A percentile compares a stretch with the other conserved stretches of the same genome.
Conservation (phyloP, 176 grass and related monocot species). For the Tuctoria greenei region DNA sequence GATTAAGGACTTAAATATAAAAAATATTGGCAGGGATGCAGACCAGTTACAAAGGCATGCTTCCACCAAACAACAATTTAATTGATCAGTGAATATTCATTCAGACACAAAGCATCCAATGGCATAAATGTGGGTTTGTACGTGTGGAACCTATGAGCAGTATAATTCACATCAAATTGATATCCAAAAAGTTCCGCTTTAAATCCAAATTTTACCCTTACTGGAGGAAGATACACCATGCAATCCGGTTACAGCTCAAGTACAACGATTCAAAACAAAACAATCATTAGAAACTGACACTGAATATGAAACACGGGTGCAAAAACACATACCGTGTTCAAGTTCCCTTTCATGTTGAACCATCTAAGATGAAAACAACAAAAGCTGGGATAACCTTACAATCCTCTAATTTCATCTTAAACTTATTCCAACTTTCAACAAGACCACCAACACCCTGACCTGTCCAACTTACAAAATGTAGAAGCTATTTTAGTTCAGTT, state of each 20-base stretch:
- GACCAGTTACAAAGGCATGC: not conserved
- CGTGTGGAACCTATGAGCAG: not conserved
- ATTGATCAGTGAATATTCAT: not conserved
- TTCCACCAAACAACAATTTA: not conserved
- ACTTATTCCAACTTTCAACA: not conserved
- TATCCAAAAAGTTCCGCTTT: not conserved
- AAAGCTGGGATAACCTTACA: not conserved
- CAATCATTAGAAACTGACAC: not conserved
- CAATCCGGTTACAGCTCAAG: not conserved
- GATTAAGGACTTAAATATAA: not conserved
- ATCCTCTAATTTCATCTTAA: slow-evolving; percentile 1
- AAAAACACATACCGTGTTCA: not conserved
- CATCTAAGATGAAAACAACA: too few relatives aligned
- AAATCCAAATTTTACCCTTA: not conserved
- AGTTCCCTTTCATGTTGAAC: not conserved
- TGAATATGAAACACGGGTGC: not conserved
- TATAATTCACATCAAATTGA: not conserved
- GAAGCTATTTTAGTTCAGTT: slow-evolving; percentile 10
- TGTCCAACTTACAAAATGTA: not conserved
- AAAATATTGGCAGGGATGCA: not conserved
- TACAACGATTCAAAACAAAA: slow-evolving; percentile 1
- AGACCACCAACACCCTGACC: not conserved
- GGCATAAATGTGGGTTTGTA: not conserved
- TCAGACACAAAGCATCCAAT: not conserved
- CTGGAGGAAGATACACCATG: not conserved